Evolutionary conservation across 2,329 filamentous ascomycete species (phyloP).

Genomic region (Cryphonectria radicalis): DNA sequence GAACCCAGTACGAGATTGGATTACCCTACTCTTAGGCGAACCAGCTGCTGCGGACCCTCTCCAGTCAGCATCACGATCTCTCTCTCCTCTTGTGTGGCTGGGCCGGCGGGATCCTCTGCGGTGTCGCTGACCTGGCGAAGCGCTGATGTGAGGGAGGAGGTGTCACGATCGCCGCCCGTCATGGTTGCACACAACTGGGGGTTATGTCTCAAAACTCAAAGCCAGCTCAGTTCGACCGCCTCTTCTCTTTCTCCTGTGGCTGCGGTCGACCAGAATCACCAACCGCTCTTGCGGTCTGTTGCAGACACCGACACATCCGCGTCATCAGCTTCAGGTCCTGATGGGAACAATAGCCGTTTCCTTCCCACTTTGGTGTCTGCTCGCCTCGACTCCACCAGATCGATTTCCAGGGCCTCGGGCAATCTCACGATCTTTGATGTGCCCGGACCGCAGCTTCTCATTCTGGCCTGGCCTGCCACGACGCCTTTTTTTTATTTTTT

Average conservation of each 20-base stretch:
- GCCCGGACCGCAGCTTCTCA: conserved; percentile 26
- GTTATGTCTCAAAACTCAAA: neutral
- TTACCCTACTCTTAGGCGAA: conserved; percentile 18
- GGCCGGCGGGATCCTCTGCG: conserved; percentile 6
- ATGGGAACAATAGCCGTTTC: neutral
- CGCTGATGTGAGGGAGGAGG: neutral
- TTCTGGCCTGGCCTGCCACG: conserved; percentile 24
- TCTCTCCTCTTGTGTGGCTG: conserved; percentile 2
- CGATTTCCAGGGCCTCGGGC: conserved; percentile 9
- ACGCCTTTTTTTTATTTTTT: neutral
- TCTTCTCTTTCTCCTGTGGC: neutral
- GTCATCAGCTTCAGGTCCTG: conserved; percentile 13
- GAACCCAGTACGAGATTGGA: conserved; percentile 25
- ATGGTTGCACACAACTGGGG: neutral
- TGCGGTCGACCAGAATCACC: neutral
- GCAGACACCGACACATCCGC: conserved; percentile 18
- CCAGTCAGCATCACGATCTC: conserved; percentile 7
- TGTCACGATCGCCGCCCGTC: conserved; percentile 3
- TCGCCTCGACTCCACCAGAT: conserved; percentile 19
- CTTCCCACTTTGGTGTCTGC: neutral
- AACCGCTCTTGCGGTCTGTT: conserved; percentile 14
- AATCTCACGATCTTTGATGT: conserved; percentile 17
- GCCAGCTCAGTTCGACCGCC: neutral
- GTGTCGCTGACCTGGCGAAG: neutral
- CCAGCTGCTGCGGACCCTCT: neutral